Evolutionary conservation across 441 rosid species (phyloP).

Genomic region (Euphorbia schlechtendalii): DNA sequence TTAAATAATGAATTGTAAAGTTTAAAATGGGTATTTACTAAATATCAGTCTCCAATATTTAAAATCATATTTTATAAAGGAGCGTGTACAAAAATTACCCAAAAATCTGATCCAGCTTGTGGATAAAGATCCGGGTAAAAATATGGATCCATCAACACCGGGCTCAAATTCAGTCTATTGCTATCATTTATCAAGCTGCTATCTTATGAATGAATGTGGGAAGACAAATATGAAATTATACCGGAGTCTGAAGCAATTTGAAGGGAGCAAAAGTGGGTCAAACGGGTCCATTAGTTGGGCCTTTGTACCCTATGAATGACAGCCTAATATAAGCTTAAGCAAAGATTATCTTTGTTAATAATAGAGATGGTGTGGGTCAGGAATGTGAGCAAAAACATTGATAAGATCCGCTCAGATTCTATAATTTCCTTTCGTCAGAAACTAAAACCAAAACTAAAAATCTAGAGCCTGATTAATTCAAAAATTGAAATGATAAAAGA

Average conservation of each 20-base stretch:
- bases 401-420: neutral
- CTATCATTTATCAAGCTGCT: too few species aligned
- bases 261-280: constrained; percentile 17
- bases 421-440: neutral
- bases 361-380: too few species aligned
- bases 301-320: constrained; percentile 16
- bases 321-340: constrained; percentile 3
- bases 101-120: too few species aligned
- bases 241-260: constrained; percentile 9
- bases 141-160: too few species aligned
- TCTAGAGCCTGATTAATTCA: neutral
- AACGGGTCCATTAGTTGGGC: constrained; percentile 16
- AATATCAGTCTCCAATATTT: too few species aligned
- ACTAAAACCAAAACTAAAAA: neutral
- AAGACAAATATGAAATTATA: too few species aligned
- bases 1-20: too few species aligned
- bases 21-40: too few species aligned
- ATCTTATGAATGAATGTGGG: constrained; percentile 9
- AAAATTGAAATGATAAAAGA: neutral
- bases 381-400: neutral
- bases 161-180: too few species aligned
- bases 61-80: too few species aligned
- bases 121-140: too few species aligned
- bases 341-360: neutral
- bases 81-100: too few species aligned